These are phyloP conservation scores for Incumbomyces lentus DNA, from an alignment of 2,329 filamentous ascomycete genomes.

Conservation along the genomic window DNA sequence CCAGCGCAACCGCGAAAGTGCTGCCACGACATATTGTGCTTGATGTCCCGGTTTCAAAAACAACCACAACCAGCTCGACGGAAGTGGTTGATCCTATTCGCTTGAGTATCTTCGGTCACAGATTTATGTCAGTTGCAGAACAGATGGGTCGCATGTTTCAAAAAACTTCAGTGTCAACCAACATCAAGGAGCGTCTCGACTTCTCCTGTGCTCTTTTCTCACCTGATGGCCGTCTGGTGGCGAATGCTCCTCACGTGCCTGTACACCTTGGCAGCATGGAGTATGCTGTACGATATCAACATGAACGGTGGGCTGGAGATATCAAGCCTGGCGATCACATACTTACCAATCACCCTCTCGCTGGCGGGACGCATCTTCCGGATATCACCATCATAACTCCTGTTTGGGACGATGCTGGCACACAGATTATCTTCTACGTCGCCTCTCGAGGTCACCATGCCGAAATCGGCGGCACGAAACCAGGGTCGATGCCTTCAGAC, in stretches of 20 bases:
- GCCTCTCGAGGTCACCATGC: conserved; percentile 73
- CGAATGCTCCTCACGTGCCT: conserved; percentile 66
- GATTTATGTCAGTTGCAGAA: conserved; percentile 50
- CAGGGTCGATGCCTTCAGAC: conserved; percentile 75
- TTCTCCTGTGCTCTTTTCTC: conserved; percentile 71
- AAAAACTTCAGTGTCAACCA: conserved; percentile 48
- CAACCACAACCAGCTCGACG: conserved; percentile 15
- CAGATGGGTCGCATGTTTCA: conserved; percentile 49
- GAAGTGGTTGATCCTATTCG: conserved; percentile 38
- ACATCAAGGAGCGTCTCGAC: conserved; percentile 71
- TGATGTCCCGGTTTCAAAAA: conserved; percentile 24
- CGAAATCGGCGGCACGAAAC: conserved; percentile 73
- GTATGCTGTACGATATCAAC: conserved; percentile 64
- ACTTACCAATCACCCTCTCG: conserved; percentile 75
- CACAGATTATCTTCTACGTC: conserved; percentile 71
- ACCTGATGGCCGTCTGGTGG: conserved; percentile 58
- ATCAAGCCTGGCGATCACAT: conserved; percentile 70
- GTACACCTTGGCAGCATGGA: conserved; percentile 73
- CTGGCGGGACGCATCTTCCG: conserved; percentile 71
- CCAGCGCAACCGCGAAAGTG: conserved; percentile 62
- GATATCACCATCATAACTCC: conserved; percentile 76
- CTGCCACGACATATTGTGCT: conserved; percentile 87
- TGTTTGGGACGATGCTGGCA: conserved; percentile 54
- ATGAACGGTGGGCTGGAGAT: conserved; percentile 67
- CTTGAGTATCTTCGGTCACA: conserved; percentile 45